phyloP scores from a whole-genome alignment of 805 yeast genomes.

The Saturnispora sanitii region DNA sequence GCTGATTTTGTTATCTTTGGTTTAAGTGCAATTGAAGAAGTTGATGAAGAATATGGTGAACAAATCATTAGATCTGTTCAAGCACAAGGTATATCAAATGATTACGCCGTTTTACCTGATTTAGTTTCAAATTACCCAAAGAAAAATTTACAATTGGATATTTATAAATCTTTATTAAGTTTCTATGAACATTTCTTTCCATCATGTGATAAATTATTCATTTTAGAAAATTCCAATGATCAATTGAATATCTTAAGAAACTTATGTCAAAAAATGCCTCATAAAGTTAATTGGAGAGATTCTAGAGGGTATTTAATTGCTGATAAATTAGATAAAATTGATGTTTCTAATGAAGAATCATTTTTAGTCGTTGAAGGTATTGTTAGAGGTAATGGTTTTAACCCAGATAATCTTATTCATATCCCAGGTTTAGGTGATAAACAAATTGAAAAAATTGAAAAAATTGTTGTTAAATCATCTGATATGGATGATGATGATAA shows the following conservation, averaged over 20 bases:
- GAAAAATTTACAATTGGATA: slow-evolving; percentile 66
- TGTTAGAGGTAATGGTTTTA: slow-evolving; percentile 80
- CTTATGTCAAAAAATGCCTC: slow-evolving; percentile 80
- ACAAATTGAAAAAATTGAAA: slow-evolving; percentile 61
- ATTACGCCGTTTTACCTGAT: slow-evolving; percentile 71
- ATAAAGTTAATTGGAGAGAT: slow-evolving; percentile 84
- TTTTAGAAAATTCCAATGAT: slow-evolving; percentile 59
- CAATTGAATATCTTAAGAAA: slow-evolving; percentile 62
- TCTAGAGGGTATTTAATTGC: slow-evolving; percentile 82
- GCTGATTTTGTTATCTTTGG: slow-evolving; percentile 88
- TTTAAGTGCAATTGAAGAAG: slow-evolving; percentile 79
- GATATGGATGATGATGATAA: slow-evolving; percentile 33
- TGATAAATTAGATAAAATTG: slow-evolving; percentile 37
- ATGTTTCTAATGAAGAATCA: slow-evolving; percentile 25
- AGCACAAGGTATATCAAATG: slow-evolving; percentile 84
- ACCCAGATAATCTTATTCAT: slow-evolving; percentile 69
- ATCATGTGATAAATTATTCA: slow-evolving; percentile 64
- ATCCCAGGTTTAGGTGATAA: slow-evolving; percentile 88
- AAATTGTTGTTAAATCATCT: slow-evolving; percentile 20
- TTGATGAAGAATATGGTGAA: slow-evolving; percentile 73
- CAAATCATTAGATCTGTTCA: slow-evolving; percentile 80
- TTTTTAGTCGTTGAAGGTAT: slow-evolving; percentile 63
- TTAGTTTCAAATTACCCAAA: slow-evolving; percentile 57
- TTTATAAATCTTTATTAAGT: slow-evolving; percentile 51
- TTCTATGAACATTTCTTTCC: slow-evolving; percentile 74